Base-by-base conservation (phyloP, 148 eudicot species). In the Pharnaceum exiguum region DNA sequence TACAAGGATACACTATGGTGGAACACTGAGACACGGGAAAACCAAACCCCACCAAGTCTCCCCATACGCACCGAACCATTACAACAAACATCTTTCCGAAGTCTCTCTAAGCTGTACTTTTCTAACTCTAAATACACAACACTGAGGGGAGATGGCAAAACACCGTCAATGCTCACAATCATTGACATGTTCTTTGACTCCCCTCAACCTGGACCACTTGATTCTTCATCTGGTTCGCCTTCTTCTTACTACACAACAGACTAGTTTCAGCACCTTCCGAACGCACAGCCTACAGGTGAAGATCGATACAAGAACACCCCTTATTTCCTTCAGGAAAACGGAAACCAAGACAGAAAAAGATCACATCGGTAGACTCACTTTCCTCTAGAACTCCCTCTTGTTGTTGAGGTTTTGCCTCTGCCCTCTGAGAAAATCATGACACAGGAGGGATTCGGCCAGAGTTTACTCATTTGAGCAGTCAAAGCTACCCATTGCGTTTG, bases 391-490 rank as follows among this genome's bases (percentile, higher is more conserved):
- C 21, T 33, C 52, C 40, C 59, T 46, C 1, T 26, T 22, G 71
- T 33, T 10, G 54, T 28, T 57, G 60, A 5, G 19, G 10, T 27
- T 15, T 45, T 54, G 47, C 30, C 51, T 19, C 18, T n/a, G 57
- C 50, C 54, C 27, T 28, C 2, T 42, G n/a, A n/a, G 47, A 13
- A 24, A 8, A 39, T 54, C 28, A 35, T 15, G 49, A 36, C n/a
- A 18, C 1, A 10, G 57, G 10, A n/a, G 25, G 51, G 48, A 39
- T 10, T 21, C 28, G n/a, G 27, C 25, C 22, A 36, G 51, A 53
- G 44, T 38, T 36, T 60, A 79, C 73, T 80, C 87, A 21, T 81
- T 77, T 19, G 80, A 70, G 56, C 75, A 79, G 60, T 93, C 99
- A 59, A 83, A 81, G 69, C 91, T 81, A 3, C 82, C 90, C 71